phyloP scores from a whole-genome alignment of 768 basidiomycete genomes.

The Psilocybe azurescens region DNA sequence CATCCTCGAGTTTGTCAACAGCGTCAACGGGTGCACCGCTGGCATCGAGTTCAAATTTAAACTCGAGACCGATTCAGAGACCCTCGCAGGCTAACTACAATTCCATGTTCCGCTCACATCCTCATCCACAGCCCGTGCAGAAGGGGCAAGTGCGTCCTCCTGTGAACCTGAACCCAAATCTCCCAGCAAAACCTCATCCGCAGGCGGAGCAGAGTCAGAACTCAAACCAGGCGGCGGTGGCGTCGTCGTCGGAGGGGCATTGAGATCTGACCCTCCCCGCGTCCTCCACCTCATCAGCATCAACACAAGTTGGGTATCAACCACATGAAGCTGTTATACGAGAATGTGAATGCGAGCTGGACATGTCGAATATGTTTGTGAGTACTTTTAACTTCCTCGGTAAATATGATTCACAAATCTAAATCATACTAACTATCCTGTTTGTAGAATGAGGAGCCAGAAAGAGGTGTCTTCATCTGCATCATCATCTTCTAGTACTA shows the following conservation, averaged over 20 bases:
- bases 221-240: no score
- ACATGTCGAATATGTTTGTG: slow-evolving; percentile 37
- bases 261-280: no score
- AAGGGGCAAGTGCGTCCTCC: no score
- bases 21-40: not conserved
- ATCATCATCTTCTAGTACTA: no score
- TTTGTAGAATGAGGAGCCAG: not conserved
- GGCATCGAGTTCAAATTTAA: not conserved
- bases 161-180: no score
- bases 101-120: not conserved
- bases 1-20: not conserved
- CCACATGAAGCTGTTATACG: slow-evolving; percentile 37
- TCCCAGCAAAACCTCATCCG: no score
- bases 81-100: not conserved
- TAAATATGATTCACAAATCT: not conserved
- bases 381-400: slow-evolving; percentile 14
- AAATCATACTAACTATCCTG: not conserved
- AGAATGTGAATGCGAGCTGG: slow-evolving; percentile 25
- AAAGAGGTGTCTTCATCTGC: not conserved
- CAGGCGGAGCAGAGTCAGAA: no score
- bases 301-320: slow-evolving; percentile 32
- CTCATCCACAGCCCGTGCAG: not conserved
- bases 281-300: not conserved
- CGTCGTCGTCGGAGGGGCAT: no score
- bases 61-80: no score